A percentile compares a stretch with the other conserved stretches of the same genome.
Evolutionary conservation across 495 filamentous ascomycete species (phyloP).

Genomic region (Poronia punctata): DNA sequence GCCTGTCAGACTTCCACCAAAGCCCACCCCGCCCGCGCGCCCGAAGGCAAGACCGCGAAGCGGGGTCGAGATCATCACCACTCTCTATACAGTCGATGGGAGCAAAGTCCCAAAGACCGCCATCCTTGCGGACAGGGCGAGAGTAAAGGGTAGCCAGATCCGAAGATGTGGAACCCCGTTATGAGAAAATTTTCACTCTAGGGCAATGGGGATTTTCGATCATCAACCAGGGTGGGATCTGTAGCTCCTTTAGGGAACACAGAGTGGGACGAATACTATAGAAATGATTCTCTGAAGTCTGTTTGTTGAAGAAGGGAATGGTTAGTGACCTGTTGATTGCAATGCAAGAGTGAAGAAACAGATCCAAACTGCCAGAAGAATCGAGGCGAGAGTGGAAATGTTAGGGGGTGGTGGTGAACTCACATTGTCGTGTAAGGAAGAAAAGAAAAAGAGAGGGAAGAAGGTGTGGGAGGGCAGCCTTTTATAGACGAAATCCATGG

Average conservation of each 20-base stretch:
- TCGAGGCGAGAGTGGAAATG: slow-evolving; percentile 12
- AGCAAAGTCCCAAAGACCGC: slow-evolving; percentile 27
- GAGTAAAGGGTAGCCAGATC: slow-evolving; percentile 28
- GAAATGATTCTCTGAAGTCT: slow-evolving; percentile 82
- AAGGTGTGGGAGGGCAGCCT: slow-evolving; percentile 2
- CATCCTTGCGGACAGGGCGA: slow-evolving; percentile 46
- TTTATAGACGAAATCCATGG: slow-evolving; percentile 23
- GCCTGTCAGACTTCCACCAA: slow-evolving; percentile 61
- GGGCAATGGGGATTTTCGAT: slow-evolving; percentile 51
- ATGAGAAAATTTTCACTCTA: slow-evolving; percentile 47
- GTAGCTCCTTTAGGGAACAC: slow-evolving; percentile 66
- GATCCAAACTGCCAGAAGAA: background rate
- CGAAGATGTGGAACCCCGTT: slow-evolving; percentile 16
- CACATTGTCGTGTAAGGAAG: slow-evolving; percentile 53
- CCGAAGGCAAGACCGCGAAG: slow-evolving; percentile 44
- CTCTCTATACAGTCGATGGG: slow-evolving; percentile 48
- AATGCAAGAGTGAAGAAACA: no score
- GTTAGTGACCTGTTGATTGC: background rate
- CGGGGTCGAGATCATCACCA: slow-evolving; percentile 60
- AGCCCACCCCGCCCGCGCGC: slow-evolving; percentile 51
- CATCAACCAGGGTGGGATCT: slow-evolving; percentile 60
- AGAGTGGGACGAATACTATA: slow-evolving; percentile 79
- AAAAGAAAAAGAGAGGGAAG: slow-evolving; percentile 18
- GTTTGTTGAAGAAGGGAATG: slow-evolving; percentile 20
- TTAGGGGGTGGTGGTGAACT: slow-evolving; percentile 38